Conservation (phyloP, 2,329 filamentous ascomycete genomes). For the Arthrinium puccinioides region DNA sequence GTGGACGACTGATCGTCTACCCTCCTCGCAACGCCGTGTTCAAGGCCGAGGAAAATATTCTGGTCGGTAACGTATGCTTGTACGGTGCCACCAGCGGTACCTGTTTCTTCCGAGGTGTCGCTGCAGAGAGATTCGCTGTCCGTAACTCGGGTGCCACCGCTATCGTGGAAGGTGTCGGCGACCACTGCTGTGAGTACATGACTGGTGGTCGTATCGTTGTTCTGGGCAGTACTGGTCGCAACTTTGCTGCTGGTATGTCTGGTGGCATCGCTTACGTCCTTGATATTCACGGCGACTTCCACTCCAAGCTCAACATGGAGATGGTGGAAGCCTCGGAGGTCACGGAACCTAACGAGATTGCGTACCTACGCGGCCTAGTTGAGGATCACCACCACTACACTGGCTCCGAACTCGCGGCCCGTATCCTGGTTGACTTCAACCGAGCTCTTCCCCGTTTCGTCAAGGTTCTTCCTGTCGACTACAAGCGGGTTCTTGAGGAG, state of each 20-base stretch:
- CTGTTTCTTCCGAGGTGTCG: constrained; percentile 95
- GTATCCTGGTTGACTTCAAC: constrained; percentile 91
- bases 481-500: constrained; percentile 86
- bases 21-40: constrained; percentile 84
- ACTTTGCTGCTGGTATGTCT: constrained; percentile 98
- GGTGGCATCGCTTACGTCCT: constrained; percentile 94
- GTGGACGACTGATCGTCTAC: constrained; percentile 88
- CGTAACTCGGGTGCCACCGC: constrained; percentile 93
- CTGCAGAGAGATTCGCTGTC: constrained; percentile 92
- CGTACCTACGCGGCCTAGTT: constrained; percentile 81
- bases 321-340: constrained; percentile 89
- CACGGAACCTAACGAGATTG: constrained; percentile 81
- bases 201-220: constrained; percentile 87
- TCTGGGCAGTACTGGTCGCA: constrained; percentile 83
- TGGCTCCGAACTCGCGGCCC: constrained; percentile 86
- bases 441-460: constrained; percentile 83
- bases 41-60: constrained; percentile 92
- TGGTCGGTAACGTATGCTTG: constrained; percentile 89
- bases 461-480: constrained; percentile 90
- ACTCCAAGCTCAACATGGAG: constrained; percentile 90
- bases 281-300: constrained; percentile 83
- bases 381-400: constrained; percentile 99
- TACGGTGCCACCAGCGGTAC: constrained; percentile 89
- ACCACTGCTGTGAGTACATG: constrained; percentile 99
- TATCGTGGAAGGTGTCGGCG: constrained; percentile 93